Evolutionary conservation across 768 basidiomycete species (phyloP).

Genomic region (Sporobolomyces phaffii): DNA sequence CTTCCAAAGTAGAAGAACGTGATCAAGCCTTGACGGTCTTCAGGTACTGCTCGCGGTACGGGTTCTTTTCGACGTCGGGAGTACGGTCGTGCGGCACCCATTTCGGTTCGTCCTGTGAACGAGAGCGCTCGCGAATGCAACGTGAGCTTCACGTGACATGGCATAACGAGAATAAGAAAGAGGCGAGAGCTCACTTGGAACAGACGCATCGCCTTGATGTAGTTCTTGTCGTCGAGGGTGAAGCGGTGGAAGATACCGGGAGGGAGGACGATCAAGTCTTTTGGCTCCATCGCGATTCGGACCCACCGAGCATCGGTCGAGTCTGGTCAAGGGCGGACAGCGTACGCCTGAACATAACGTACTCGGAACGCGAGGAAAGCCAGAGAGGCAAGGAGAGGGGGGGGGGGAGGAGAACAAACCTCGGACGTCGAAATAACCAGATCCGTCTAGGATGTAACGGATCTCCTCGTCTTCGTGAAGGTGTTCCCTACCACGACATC

Average conservation of each 20-base stretch:
- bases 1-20: no score
- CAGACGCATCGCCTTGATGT: slow-evolving; percentile 69
- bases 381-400: not conserved
- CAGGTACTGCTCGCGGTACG: slow-evolving; percentile 57
- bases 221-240: slow-evolving; percentile 70
- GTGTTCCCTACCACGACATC: slow-evolving; percentile 54
- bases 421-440: slow-evolving; percentile 85
- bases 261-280: slow-evolving; percentile 80
- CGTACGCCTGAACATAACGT: no score
- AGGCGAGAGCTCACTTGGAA: slow-evolving; percentile 77
- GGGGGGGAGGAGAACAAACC: slow-evolving; percentile 48
- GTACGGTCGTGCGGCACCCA: slow-evolving; percentile 74
- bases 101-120: slow-evolving; percentile 73
- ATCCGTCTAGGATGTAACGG: slow-evolving; percentile 76
- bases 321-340: slow-evolving; percentile 50
- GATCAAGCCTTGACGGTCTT: slow-evolving; percentile 14
- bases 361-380: no score
- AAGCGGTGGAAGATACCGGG: slow-evolving; percentile 93
- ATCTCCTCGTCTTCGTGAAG: slow-evolving; percentile 97
- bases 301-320: slow-evolving; percentile 69
- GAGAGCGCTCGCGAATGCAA: not conserved
- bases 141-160: not conserved
- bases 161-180: not conserved
- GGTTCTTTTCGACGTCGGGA: slow-evolving; percentile 59
- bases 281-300: slow-evolving; percentile 64